Conservation (phyloP, 805 yeast species). For the Suhomyces sp. region DNA sequence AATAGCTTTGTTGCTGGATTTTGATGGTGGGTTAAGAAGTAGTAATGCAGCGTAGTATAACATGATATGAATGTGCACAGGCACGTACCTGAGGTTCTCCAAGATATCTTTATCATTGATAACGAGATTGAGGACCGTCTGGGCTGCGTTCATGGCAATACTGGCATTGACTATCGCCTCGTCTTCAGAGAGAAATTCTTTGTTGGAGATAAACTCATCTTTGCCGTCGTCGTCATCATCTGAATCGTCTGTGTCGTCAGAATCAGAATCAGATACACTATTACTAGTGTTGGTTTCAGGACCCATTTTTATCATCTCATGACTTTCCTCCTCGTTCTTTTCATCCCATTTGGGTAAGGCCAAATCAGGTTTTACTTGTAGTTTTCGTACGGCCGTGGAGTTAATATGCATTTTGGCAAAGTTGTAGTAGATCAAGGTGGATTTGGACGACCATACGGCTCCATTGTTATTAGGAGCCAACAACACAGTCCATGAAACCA, state of each 20-base stretch:
- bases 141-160: slow-evolving; percentile 62
- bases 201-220: slow-evolving; percentile 33
- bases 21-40: slow-evolving; percentile 47
- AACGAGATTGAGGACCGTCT: slow-evolving; percentile 56
- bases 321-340: not conserved
- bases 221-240: slow-evolving; percentile 19
- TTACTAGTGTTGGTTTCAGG: slow-evolving; percentile 1
- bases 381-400: slow-evolving; percentile 45
- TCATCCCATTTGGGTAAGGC: slow-evolving; percentile 34
- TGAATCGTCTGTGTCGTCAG: slow-evolving; percentile 8
- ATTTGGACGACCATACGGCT: slow-evolving; percentile 63
- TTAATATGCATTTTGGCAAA: slow-evolving; percentile 76
- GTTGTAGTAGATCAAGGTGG: slow-evolving; percentile 66
- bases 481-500: slow-evolving; percentile 76
- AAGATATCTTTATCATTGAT: slow-evolving; percentile 58
- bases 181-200: slow-evolving; percentile 31
- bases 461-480: slow-evolving; percentile 58
- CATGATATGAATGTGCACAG: slow-evolving; percentile 73
- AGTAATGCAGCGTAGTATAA: slow-evolving; percentile 63
- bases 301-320: not conserved
- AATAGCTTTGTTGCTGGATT: slow-evolving; percentile 21
- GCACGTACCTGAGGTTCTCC: slow-evolving; percentile 57
- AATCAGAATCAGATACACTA: not conserved
- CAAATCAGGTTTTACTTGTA: slow-evolving; percentile 27
- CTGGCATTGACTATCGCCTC: slow-evolving; percentile 38